Conservation (phyloP, 1,284 basidiomycete genomes). For the Ganoderma sinense region DNA sequence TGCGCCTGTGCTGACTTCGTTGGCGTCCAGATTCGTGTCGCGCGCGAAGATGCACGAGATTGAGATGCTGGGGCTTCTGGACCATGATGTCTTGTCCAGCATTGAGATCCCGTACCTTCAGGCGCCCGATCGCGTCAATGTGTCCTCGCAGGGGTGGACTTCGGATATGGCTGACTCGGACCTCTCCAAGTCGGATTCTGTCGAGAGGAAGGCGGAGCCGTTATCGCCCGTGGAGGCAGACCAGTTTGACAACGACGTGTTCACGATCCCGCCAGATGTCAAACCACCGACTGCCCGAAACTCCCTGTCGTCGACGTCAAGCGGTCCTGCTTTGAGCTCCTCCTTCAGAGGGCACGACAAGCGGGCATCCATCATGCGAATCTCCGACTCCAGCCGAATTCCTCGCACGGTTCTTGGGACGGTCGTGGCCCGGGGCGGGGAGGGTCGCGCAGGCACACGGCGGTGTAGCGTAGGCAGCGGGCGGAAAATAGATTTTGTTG, state of each 20-base stretch:
- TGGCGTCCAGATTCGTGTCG: slow-evolving; percentile 81
- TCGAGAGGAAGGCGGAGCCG: slow-evolving; percentile 13
- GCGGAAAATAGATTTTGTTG: no score
- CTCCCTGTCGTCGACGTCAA: slow-evolving; percentile 47
- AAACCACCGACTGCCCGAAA: slow-evolving; percentile 46
- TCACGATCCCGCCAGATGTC: slow-evolving; percentile 55
- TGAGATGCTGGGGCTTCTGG: slow-evolving; percentile 90
- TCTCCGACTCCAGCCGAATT: slow-evolving; percentile 51
- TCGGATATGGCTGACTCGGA: slow-evolving; percentile 29
- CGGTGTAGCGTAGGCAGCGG: no score
- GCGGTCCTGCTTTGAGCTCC: slow-evolving; percentile 41
- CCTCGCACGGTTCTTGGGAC: no score
- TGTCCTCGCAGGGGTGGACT: slow-evolving; percentile 22
- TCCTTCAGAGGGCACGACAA: slow-evolving; percentile 44
- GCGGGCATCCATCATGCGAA: slow-evolving; percentile 54
- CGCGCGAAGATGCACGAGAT: slow-evolving; percentile 95
- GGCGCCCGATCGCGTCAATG: slow-evolving; percentile 38
- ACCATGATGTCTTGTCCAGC: slow-evolving; percentile 87
- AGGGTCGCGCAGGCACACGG: no score
- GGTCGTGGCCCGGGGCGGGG: no score
- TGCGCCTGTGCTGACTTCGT: background rate
- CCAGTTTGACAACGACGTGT: slow-evolving; percentile 74
- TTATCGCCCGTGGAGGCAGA: slow-evolving; percentile 65
- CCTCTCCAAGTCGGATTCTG: slow-evolving; percentile 20
- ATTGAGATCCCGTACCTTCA: slow-evolving; percentile 82